These are phyloP conservation scores for Tulasnella sp. DNA, from an alignment of 768 basidiomycete genomes.

Conservation along the genomic window DNA sequence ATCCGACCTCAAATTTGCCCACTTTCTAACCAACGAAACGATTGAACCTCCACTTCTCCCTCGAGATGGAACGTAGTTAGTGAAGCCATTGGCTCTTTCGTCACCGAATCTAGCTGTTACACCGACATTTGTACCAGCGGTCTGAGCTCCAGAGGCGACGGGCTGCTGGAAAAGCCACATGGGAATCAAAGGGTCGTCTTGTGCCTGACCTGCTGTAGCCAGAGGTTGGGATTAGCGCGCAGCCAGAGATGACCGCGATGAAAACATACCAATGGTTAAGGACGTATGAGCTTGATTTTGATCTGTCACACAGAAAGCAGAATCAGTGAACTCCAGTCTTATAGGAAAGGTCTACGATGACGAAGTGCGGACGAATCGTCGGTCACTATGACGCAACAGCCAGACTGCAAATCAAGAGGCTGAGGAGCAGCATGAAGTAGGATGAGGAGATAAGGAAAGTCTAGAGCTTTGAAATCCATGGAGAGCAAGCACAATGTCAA, in stretches of 20 bases:
- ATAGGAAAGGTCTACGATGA: not conserved
- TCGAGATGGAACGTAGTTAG: not conserved
- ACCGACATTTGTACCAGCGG: not conserved
- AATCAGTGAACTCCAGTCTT: not conserved
- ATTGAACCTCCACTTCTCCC: not conserved
- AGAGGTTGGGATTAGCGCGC: not conserved
- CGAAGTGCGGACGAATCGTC: too few species aligned
- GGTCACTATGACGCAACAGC: too few species aligned
- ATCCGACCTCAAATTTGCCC: not conserved
- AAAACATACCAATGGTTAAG: not conserved
- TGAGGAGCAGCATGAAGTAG: too few species aligned
- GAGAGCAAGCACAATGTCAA: not conserved
- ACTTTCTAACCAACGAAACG: not conserved
- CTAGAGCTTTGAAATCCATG: too few species aligned
- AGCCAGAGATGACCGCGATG: not conserved
- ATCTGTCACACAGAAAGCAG: not conserved
- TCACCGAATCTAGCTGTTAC: not conserved
- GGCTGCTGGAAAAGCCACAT: not conserved
- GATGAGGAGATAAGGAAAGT: too few species aligned
- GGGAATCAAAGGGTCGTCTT: not conserved
- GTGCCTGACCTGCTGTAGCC: not conserved
- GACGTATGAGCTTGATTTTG: not conserved
- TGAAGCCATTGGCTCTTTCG: not conserved
- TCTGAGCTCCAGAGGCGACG: not conserved
- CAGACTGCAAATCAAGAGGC: too few species aligned